Percentiles rank a stretch among this genome's conserved stretches.
phyloP scores from a whole-genome alignment of 1,284 basidiomycete genomes.

The Moesziomyces aphidis region DNA sequence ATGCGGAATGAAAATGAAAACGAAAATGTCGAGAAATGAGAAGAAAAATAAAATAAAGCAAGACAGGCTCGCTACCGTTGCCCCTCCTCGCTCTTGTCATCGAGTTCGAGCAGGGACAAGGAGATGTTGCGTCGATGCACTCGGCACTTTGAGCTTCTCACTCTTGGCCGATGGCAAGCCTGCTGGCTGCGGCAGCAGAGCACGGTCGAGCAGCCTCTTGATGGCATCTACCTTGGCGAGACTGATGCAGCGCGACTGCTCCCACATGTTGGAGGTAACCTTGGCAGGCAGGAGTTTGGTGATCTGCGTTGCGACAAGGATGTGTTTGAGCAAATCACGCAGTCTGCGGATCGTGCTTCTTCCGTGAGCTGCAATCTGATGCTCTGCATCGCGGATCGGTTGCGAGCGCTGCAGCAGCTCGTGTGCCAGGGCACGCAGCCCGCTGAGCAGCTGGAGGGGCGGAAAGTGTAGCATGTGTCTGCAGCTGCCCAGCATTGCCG shows the following conservation, averaged over 20 bases:
- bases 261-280: background rate
- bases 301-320: background rate
- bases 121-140: background rate
- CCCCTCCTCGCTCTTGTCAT: too few relatives aligned
- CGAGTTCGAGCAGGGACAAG: background rate
- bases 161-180: background rate
- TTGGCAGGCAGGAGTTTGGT: background rate
- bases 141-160: background rate
- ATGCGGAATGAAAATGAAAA: too few relatives aligned
- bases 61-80: too few relatives aligned
- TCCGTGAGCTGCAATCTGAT: background rate
- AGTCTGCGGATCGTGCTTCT: background rate
- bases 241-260: background rate
- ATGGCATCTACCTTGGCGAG: background rate
- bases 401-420: background rate
- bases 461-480: background rate
- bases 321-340: conserved; percentile 2
- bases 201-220: background rate
- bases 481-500: background rate
- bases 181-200: background rate
- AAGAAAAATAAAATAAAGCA: too few relatives aligned
- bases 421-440: conserved; percentile 1
- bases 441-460: background rate
- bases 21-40: too few relatives aligned
- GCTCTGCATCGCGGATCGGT: background rate